phyloP scores from a whole-genome alignment of 345 rosid genomes.

The Citropsis articulata region DNA sequence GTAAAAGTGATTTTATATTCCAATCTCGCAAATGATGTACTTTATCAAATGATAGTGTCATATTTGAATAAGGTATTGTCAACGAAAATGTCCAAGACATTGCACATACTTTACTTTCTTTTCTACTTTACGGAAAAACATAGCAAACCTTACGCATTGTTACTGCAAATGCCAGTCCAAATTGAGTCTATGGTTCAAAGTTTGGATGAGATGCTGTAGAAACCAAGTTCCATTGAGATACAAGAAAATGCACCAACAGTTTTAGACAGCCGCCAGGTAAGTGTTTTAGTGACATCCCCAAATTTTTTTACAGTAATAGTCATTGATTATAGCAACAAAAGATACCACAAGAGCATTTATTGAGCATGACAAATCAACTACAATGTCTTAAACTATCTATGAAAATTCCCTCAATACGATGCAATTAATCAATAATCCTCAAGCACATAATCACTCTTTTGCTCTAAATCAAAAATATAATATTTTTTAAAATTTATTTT shows the following conservation, averaged over 20 bases:
- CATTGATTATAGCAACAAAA: neutral
- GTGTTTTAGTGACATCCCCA: neutral
- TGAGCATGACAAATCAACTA: neutral
- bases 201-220: neutral
- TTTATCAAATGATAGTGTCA: neutral
- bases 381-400: neutral
- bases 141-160: neutral
- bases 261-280: neutral
- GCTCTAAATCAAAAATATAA: neutral
- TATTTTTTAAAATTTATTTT: too few species aligned
- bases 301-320: neutral
- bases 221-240: neutral
- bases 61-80: neutral
- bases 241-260: neutral
- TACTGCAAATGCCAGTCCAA: neutral
- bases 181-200: neutral
- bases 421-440: neutral
- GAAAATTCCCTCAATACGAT: neutral
- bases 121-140: neutral
- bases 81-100: neutral
- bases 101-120: neutral
- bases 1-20: neutral
- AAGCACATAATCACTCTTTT: neutral
- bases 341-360: neutral
- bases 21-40: neutral